Evolutionary conservation across 495 filamentous ascomycete species (phyloP), one percentile per base, ranked within the genome.

Genomic region (Penicillium herquei): DNA sequence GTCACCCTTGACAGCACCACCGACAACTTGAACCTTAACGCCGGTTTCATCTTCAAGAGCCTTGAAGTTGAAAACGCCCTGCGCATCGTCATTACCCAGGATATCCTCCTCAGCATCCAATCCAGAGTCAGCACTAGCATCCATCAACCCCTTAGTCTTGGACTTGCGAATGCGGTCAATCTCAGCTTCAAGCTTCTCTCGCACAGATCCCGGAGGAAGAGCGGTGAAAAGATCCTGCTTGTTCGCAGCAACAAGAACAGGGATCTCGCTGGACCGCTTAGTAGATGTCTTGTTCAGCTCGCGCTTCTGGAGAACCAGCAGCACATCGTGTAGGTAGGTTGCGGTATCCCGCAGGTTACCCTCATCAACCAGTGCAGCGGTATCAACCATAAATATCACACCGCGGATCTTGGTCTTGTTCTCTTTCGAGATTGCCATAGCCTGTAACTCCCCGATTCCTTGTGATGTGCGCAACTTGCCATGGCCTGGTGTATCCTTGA

Each of bases 161-260:
- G 88, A 87, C 60, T 81, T 81, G 30, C 95, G 80, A 58, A 97
- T 86, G 51, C 87, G 80, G 13, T 87, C 84, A 57, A 98, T 86
- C 70, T 97, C 95, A 18, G 78, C 76, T 68, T 98, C 93, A 9
- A 98, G 73, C 45, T 80, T 81, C 52, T 77, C 81, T 65, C 83
- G 85, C 21, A 97, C 91, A 33, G 96, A 78, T 2, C 81, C 77
- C 1, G 90, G 84, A 0, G 94, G 94, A 44, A 96, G 73, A 10
- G 94, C 92, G 0, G 94, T 98, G 68, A 98, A 98, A 11, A 98
- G 75, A 69, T 98, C 94, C 48, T 92, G 78, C 78, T 98, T 98
- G 68, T 98, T 98, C 37, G 92, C 92, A 4, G 90, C 92, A 39
- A 98, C 72, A 16, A 98, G 72, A 3, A 98, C 82, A 0, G 88